Evolutionary conservation across 2,329 filamentous ascomycete species (phyloP).

Genomic region (Xylariales sp.): DNA sequence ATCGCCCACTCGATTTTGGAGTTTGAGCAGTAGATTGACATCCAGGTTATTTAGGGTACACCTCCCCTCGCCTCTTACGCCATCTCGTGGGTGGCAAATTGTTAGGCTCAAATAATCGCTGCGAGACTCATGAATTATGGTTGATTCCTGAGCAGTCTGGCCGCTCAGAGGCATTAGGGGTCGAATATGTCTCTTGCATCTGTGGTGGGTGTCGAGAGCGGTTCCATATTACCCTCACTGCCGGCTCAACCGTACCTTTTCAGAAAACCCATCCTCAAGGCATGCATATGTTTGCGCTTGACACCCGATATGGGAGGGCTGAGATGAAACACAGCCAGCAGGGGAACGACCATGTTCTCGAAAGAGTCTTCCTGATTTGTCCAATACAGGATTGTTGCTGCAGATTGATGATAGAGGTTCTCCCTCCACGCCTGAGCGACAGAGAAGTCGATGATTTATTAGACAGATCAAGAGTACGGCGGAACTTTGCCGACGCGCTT

Average conservation of each 20-base stretch:
- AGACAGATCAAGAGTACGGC: conserved; percentile 39
- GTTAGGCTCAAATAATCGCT: conserved; percentile 7
- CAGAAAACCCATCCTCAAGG: neutral
- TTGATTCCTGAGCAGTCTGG: conserved; percentile 9
- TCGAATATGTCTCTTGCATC: conserved; percentile 15
- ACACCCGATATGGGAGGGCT: conserved; percentile 8
- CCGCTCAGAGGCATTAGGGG: neutral
- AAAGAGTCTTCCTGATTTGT: conserved; percentile 19
- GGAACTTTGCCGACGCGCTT: conserved; percentile 33
- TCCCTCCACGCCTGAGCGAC: conserved; percentile 37
- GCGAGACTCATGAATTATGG: conserved; percentile 19
- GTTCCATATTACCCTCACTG: conserved; percentile 19
- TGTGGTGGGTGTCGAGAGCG: conserved; percentile 22
- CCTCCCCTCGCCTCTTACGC: conserved; percentile 21
- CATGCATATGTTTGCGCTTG: conserved; percentile 22
- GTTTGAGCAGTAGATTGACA: neutral
- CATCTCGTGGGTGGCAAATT: conserved; percentile 17
- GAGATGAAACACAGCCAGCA: conserved; percentile 7
- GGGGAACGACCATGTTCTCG: conserved; percentile 10
- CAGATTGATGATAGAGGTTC: conserved; percentile 41
- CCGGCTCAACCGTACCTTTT: neutral
- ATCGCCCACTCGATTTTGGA: neutral
- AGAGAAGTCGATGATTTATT: conserved; percentile 38
- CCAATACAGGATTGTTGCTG: conserved; percentile 24
- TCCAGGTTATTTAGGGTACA: conserved; percentile 13